phyloP scores from a whole-genome alignment of 176 grass and related monocot genomes.

The Calamus simplicifolius region DNA sequence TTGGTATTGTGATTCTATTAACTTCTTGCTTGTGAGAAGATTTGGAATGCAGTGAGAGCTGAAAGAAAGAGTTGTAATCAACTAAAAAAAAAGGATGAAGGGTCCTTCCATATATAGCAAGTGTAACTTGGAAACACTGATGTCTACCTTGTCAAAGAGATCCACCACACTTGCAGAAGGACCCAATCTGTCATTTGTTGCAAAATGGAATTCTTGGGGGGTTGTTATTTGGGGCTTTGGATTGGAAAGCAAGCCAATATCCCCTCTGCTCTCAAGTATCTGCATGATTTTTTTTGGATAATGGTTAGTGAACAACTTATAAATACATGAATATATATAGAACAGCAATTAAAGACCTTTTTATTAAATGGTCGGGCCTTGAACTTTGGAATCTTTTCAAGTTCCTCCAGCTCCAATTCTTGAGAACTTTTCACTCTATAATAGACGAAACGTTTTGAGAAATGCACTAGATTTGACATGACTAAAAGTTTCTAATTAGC shows the following conservation, averaged over 20 bases:
- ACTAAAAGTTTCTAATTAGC: no score
- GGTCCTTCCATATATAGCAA: no score
- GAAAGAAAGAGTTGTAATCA: slow-evolving; percentile 17
- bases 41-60: slow-evolving; percentile 80
- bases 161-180: slow-evolving; percentile 50
- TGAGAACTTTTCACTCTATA: slow-evolving; percentile 77
- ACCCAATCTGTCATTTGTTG: slow-evolving; percentile 64
- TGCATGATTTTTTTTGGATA: slow-evolving; percentile 30
- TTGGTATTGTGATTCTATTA: slow-evolving; percentile 46
- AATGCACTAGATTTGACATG: no score
- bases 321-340: no score
- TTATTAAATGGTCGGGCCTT: no score
- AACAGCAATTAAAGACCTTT: no score
- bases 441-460: no score
- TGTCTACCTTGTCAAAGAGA: slow-evolving; percentile 68
- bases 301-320: no score
- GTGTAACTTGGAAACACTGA: background rate
- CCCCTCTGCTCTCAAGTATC: slow-evolving; percentile 83
- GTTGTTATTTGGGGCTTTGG: slow-evolving; percentile 49
- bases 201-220: slow-evolving; percentile 78
- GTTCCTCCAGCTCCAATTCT: slow-evolving; percentile 80
- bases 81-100: no score
- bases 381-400: no score
- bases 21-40: slow-evolving; percentile 43
- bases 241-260: slow-evolving; percentile 31